Evolutionary conservation across 2,329 filamentous ascomycete species (phyloP), one percentile per base, ranked within the genome.

Genomic region (Cercospora zeae-maydis): DNA sequence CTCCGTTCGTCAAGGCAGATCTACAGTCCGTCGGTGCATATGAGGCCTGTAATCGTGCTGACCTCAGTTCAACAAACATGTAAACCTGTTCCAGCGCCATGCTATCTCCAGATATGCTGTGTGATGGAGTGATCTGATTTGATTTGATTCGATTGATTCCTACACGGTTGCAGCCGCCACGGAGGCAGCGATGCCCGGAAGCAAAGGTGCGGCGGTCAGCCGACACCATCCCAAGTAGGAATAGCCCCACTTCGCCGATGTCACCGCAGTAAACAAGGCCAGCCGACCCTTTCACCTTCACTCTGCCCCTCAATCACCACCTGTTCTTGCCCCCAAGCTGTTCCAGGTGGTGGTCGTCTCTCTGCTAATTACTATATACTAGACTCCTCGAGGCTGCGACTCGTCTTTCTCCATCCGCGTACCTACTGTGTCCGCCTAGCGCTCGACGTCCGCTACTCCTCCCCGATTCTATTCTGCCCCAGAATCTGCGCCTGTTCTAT

Each of bases 401-500:
- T 59, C 54, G 30, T 65, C 19, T 53, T 59, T 62, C 59, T 49
- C 63, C 34, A 37, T 62, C 59, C 59, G 16, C 55, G n/a, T 62
- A 65, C 59, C 59, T 65, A 59, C 59, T 59, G 59, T 65, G 58
- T 62, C 53, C 59, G 3, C 54, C 54, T 42, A 63, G 21, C 34
- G 53, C 37, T 59, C 59, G 62, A 51, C 62, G n/a, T 65, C 63
- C 55, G 57, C 59, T 64, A 52, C 42, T 60, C 64, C 47, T 58
- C 55, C 24, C 30, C 56, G 62, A 66, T 61, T 51, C 62, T 58
- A 53, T 53, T 60, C 42, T 64, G 59, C 59, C 62, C 62, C 14
- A 66, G 62, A 55, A 64, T 66, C 59, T 59, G 54, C 59, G 53
- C 30, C 53, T 56, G 59, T 64, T 66, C 61, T 52, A 63, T 63